phyloP scores from a whole-genome alignment of 306 rosid genomes.

The Ziziphus jujuba region DNA sequence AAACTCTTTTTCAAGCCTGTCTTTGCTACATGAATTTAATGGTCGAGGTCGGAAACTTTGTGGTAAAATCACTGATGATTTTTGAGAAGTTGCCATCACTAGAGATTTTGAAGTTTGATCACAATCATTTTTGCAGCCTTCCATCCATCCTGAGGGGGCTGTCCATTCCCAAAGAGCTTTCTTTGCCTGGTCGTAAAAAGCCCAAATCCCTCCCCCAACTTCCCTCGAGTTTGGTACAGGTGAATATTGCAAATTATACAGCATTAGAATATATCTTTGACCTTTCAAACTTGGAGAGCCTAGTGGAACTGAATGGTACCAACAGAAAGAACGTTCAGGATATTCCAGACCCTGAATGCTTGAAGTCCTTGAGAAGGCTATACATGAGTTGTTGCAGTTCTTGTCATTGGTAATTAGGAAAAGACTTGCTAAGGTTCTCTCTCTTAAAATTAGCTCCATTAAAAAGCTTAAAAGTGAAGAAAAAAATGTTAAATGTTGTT shows the following conservation, averaged over 20 bases:
- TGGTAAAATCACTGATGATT: slow-evolving; percentile 55
- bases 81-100: slow-evolving; percentile 49
- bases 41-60: slow-evolving; percentile 48
- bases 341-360: slow-evolving; percentile 63
- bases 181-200: slow-evolving; percentile 33
- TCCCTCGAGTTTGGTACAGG: slow-evolving; percentile 56
- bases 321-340: slow-evolving; percentile 49
- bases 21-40: slow-evolving; percentile 37
- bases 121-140: slow-evolving; percentile 49
- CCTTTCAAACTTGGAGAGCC: slow-evolving; percentile 45
- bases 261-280: slow-evolving; percentile 45
- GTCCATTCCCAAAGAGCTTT: slow-evolving; percentile 36
- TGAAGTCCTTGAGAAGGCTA: slow-evolving; percentile 55
- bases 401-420: slow-evolving; percentile 37
- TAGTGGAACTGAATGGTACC: slow-evolving; percentile 49
- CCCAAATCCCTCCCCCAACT: slow-evolving; percentile 57
- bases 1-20: slow-evolving; percentile 48
- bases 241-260: slow-evolving; percentile 46
- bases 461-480: too few relatives aligned
- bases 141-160: slow-evolving; percentile 61
- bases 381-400: slow-evolving; percentile 47
- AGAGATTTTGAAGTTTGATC: slow-evolving; percentile 41
- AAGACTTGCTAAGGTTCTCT: slow-evolving; percentile 70
- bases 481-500: neutral
- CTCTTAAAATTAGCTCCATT: too few relatives aligned